Conservation (phyloP, 2,329 filamentous ascomycete species). For the Claviceps sp. region DNA sequence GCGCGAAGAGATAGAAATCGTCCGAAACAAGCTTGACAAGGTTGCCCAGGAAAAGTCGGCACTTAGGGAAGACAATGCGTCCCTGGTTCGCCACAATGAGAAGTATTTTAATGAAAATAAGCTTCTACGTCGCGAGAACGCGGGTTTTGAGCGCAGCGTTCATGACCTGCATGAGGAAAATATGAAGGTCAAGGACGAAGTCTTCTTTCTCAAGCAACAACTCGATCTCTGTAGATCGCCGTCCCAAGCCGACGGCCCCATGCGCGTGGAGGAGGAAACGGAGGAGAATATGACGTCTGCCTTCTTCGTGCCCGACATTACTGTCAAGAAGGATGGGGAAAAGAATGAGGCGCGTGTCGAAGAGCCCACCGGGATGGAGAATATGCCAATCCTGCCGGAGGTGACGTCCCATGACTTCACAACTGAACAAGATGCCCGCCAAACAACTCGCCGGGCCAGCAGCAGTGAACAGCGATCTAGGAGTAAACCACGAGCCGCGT, state of each 20-base stretch:
- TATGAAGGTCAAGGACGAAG: constrained; percentile 32
- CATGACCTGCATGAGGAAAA: constrained; percentile 34
- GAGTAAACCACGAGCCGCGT: constrained; percentile 11
- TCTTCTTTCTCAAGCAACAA: constrained; percentile 31
- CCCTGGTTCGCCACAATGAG: constrained; percentile 40
- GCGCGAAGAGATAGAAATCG: constrained; percentile 25
- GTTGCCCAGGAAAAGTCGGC: constrained; percentile 30
- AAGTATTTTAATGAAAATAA: constrained; percentile 42
- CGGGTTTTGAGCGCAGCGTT: constrained; percentile 31
- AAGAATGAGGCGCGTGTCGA: constrained; percentile 20
- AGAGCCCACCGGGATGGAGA: constrained; percentile 20
- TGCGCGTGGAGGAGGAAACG: constrained; percentile 21
- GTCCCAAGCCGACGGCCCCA: constrained; percentile 23
- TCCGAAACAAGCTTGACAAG: constrained; percentile 24
- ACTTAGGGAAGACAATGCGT: constrained; percentile 37
- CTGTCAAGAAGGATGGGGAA: constrained; percentile 31
- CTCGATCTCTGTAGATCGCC: constrained; percentile 27
- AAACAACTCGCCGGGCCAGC: constrained; percentile 16
- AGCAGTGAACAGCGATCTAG: constrained; percentile 15
- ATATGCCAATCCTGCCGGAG: constrained; percentile 16
- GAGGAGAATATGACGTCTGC: constrained; percentile 46
- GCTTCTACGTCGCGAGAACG: constrained; percentile 32
- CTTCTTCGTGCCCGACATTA: constrained; percentile 46
- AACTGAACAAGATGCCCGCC: constrained; percentile 15
- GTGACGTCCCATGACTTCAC: constrained; percentile 20